Conservation (phyloP, 176 grass and related monocot species). For the Raddia distichophylla region DNA sequence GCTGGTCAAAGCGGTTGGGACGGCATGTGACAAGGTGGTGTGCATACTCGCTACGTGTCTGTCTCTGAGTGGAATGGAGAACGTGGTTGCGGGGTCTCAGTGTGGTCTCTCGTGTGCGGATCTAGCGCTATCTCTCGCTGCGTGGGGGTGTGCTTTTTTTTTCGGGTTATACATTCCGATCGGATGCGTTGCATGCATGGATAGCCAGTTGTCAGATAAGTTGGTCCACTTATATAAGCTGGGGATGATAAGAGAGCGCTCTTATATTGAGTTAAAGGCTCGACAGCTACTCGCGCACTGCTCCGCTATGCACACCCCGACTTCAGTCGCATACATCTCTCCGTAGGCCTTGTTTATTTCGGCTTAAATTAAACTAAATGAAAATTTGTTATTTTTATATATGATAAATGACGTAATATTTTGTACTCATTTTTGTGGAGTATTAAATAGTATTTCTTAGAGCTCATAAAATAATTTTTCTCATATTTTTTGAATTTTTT, state of each 20-base stretch:
- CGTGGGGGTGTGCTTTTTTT: neutral
- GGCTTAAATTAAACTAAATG: too few relatives aligned
- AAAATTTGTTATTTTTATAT: too few relatives aligned
- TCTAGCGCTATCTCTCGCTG: neutral
- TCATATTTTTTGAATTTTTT: too few relatives aligned
- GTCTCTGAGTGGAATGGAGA: neutral
- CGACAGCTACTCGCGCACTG: constrained; percentile 45
- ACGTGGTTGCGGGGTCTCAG: constrained; percentile 28
- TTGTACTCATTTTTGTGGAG: too few relatives aligned
- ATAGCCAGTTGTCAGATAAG: constrained; percentile 51
- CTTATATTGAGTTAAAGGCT: constrained; percentile 42
- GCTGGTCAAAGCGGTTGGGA: constrained; percentile 19
- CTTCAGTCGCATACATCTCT: too few relatives aligned
- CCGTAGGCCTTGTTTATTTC: too few relatives aligned
- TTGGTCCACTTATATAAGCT: fast-evolving
- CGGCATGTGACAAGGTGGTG: constrained; percentile 42
- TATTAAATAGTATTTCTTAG: too few relatives aligned
- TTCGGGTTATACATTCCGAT: constrained; percentile 27
- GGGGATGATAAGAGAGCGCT: fast-evolving
- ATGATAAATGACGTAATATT: too few relatives aligned
- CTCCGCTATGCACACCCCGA: constrained; percentile 29
- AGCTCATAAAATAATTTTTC: too few relatives aligned
- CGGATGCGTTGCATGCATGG: constrained; percentile 1
- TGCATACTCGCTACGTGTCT: constrained; percentile 35
- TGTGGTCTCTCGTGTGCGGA: neutral